Evolutionary conservation across 148 eudicot genomes (phyloP), one percentile per base, ranked within the genome.

Genomic region (Silene uniflora): DNA sequence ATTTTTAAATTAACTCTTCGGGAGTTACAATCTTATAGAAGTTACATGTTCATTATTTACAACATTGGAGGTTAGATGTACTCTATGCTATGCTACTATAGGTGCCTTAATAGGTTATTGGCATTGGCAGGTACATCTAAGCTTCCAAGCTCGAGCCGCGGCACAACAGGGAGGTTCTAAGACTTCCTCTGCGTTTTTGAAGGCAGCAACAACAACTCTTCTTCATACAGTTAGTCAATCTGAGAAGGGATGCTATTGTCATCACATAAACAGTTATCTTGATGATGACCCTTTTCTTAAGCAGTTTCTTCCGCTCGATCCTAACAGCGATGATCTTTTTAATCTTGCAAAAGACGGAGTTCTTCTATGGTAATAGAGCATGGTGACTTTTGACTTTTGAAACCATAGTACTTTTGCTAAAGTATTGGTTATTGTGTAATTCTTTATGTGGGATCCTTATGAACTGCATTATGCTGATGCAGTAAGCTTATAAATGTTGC

Each of bases 401-500:
- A 25, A 39, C 63, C 19, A 9, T 67, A 73, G 7, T 18, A 19
- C 32, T 52, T 8, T 71, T 39, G 24, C 59, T 55, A 18, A 23
- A 0, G 32, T 23, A 42, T 39, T 60, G n/a, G 27, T n/a, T 69
- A 59, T 39, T 75, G 29, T 12, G 27, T 14, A 62, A 59, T 25
- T 72, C 32, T 39, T 69, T 64, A 59, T 0, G 7, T 32, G 54
- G 44, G 71, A 78, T 72, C 71, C 74, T 56, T 61, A 68, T 66
- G 39, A 56, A 10, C 64, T 72, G 58, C 63, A 69, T 74, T 8
- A 75, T 75, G 77, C 60, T 80, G 42, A 54, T 88, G 89, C 96
- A 95, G 99, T 81, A 95, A 90, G 83, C 91, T 95, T 79, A 95
- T 95, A 80, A 95, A 95, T 86, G 94, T 95, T 67, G 98, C 97